These are phyloP conservation scores for Fragaria nilgerrensis DNA, from an alignment of 306 rosid species.

Conservation along the genomic window DNA sequence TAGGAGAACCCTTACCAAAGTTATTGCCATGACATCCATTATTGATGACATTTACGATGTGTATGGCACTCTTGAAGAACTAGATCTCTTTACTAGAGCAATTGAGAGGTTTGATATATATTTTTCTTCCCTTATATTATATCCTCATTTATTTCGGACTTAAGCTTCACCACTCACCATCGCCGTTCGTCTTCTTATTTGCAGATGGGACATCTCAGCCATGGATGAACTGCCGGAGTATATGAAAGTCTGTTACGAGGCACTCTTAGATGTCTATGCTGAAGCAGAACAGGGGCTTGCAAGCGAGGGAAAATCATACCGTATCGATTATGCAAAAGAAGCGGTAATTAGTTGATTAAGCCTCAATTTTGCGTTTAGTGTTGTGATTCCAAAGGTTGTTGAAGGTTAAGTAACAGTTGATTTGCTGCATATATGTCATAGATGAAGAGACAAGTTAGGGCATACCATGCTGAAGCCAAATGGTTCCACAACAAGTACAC, in stretches of 20 bases:
- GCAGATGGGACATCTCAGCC: slow-evolving; percentile 19
- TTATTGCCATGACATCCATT: slow-evolving; percentile 8
- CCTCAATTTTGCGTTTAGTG: not conserved
- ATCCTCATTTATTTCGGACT: not conserved
- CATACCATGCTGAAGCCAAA: slow-evolving; percentile 33
- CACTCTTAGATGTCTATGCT: slow-evolving; percentile 10
- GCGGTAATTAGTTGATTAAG: slow-evolving; percentile 12
- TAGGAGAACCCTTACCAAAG: slow-evolving; percentile 28
- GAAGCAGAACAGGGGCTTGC: slow-evolving; percentile 20
- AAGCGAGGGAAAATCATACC: slow-evolving; percentile 16
- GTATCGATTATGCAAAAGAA: slow-evolving; percentile 14
- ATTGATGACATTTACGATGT: slow-evolving; percentile 49
- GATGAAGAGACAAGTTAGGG: slow-evolving; percentile 26
- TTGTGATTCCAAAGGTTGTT: not conserved
- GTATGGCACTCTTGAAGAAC: slow-evolving; percentile 41
- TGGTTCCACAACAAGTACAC: slow-evolving; percentile 34
- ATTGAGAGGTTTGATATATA: slow-evolving; percentile 25
- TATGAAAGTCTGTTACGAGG: slow-evolving; percentile 14
- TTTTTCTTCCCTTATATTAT: not conserved
- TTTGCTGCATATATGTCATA: not conserved
- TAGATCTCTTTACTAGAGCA: slow-evolving; percentile 37
- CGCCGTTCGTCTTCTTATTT: not conserved
- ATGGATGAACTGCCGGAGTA: slow-evolving; percentile 11
- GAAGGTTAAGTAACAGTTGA: not conserved
- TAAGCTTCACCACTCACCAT: not conserved